Evolutionary conservation across 139 green algal genomes (phyloP).

Genomic region (Trebouxia sp.): DNA sequence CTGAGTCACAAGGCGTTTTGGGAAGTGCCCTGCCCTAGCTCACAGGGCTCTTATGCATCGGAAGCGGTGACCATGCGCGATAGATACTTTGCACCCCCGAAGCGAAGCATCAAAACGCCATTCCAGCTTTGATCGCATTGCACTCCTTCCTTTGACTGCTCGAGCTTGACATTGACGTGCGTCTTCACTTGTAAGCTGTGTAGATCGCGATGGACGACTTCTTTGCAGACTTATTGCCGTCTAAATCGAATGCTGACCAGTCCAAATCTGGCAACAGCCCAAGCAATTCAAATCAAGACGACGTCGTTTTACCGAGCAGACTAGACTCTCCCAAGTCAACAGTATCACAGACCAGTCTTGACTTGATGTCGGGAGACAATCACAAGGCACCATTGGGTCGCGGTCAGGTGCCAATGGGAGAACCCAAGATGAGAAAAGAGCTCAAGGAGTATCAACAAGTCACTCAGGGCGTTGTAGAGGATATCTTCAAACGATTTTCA

Average conservation of each 20-base stretch:
- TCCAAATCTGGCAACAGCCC: neutral
- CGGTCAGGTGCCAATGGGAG: conserved; percentile 1
- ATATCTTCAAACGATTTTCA: conserved; percentile 39
- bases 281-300: neutral
- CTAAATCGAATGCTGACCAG: neutral
- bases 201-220: conserved; percentile 19
- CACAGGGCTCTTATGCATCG: no score
- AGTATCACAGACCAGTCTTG: neutral
- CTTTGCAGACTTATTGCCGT: conserved; percentile 24
- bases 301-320: conserved; percentile 4
- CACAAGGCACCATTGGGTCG: neutral
- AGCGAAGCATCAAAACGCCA: no score
- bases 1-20: no score
- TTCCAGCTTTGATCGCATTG: no score
- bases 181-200: no score
- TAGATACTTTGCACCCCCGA: no score
- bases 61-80: no score
- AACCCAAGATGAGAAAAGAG: neutral
- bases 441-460: conserved; percentile 23
- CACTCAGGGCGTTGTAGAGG: conserved; percentile 28
- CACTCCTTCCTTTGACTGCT: no score
- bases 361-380: neutral
- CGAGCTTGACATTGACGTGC: no score
- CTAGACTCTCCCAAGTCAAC: conserved; percentile 9
- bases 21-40: no score